Evolutionary conservation across 139 green algal species (phyloP), one percentile per base, ranked within the genome.

Genomic region (Coccomyxa sp.): DNA sequence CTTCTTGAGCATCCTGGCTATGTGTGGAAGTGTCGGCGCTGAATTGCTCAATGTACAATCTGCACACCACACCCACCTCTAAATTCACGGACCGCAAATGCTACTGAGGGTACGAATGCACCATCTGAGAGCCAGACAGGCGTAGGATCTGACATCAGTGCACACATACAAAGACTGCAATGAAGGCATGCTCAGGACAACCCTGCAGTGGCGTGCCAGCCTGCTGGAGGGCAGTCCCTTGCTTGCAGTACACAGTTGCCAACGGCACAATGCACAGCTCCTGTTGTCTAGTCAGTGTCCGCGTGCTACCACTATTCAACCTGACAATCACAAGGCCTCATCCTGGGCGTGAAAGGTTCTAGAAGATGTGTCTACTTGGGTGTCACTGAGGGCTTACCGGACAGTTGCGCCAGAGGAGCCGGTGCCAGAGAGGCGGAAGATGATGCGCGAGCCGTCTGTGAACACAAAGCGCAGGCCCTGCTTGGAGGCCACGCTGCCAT

Each of bases 31-130:
- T 54, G 78, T 98, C 94, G 24, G 85, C 78, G 55, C 89, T 93
- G 90, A 97, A 99, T 83, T 98, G 91, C 93, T 99, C 96, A 79
- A 99, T 95, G 92, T 99, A 99, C 87, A 99, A 50, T 22, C 96
- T 91, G 78, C 98, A 94, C 4, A n/a, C n/a, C n/a, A n/a, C n/a
- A n/a, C n/a, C n/a, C n/a, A n/a, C n/a, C n/a, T n/a, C n/a, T n/a
- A n/a, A n/a, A n/a, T n/a, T n/a, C n/a, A n/a, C n/a, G n/a, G n/a
- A n/a, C n/a, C n/a, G n/a, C n/a, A n/a, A n/a, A n/a, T n/a, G n/a
- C n/a, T n/a, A n/a, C n/a, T n/a, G n/a, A n/a, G n/a, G n/a, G n/a
- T n/a, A n/a, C n/a, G n/a, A n/a, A n/a, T n/a, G n/a, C n/a, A n/a
- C n/a, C n/a, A n/a, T n/a, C n/a, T n/a, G n/a, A n/a, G n/a, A n/a